A percentile compares a stretch with the other conserved stretches of the same genome.
phyloP scores from a whole-genome alignment of 345 rosid genomes.

The Salix udensis region DNA sequence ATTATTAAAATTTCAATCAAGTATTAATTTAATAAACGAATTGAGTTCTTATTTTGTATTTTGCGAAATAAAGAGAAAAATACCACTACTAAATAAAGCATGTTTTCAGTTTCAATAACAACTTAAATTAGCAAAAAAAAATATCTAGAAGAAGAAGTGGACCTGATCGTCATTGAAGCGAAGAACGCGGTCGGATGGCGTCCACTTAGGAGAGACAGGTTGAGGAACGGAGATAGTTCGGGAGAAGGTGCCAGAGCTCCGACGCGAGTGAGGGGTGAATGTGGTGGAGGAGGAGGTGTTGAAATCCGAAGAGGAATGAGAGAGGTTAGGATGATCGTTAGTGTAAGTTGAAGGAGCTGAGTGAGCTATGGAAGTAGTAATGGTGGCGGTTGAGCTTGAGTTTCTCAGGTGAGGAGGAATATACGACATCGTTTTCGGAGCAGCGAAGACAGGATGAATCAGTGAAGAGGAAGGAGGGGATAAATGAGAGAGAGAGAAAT shows the following conservation, averaged over 20 bases:
- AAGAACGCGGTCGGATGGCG: constrained; percentile 40
- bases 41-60: not conserved
- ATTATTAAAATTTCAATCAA: not conserved
- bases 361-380: not conserved
- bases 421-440: constrained; percentile 30
- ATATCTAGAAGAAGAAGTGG: not conserved
- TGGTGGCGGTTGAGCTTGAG: constrained; percentile 7
- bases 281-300: constrained; percentile 5
- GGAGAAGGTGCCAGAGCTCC: constrained; percentile 2
- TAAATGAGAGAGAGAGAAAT: not conserved
- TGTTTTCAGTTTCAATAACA: not conserved
- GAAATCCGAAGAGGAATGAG: constrained; percentile 4
- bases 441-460: not conserved
- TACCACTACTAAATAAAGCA: not conserved
- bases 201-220: constrained; percentile 32
- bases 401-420: constrained; percentile 36
- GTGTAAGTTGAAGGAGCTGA: constrained; percentile 17
- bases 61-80: not conserved
- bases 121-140: not conserved
- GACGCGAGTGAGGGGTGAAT: constrained; percentile 12
- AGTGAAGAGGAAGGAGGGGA: not conserved
- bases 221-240: constrained; percentile 22
- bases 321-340: constrained; percentile 8
- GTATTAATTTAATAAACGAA: not conserved
- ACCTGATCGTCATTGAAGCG: constrained; percentile 32